Evolutionary conservation across 306 rosid genomes (phyloP), one percentile per base, ranked within the genome.

Genomic region (Quercus parvula): DNA sequence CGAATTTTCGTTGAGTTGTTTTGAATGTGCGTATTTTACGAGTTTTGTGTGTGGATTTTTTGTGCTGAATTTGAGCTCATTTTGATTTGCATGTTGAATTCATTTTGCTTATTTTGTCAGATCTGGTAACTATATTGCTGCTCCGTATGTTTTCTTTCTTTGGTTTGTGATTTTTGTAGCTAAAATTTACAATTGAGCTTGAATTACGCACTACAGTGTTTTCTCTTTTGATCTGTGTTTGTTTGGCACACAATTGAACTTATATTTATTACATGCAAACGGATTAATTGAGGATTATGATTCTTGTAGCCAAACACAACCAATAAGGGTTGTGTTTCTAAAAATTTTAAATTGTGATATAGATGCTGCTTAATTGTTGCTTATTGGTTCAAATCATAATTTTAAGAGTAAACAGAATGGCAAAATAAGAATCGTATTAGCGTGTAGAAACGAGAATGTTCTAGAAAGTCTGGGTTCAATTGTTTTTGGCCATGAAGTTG

Each of bases 71-170:
- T 81, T 79, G 22, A 46, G 56, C 73, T 83, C 10, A 57, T 68
- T 83, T 75, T 56, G 35, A 12, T 22, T 8, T 75, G 35, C n/a
- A 14, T 22, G 6, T 54, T 71, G 46, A 51, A 46, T 38, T 58
- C 19, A 31, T 4, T 57, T 28, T 25, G 30, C 54, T 1, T 59
- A 70, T 30, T 55, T 71, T 19, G 44, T 79, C 77, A 85, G 91
- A 88, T 87, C 91, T 79, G 90, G n/a, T 78, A 61, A 81, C 64
- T 76, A 52, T 67, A 3, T 77, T 13, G 35, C 58, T 75, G 12
- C 46, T 63, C 7, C 30, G 2, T 46, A 35, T 64, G 5, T 56
- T 55, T 54, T 33, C 24, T 70, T 58, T 14, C 44, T 25, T 17
- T n/a, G 9, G 44, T 51, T 76, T 41, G 71, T 15, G 38, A 35